Conservation (phyloP, 2,329 filamentous ascomycete genomes). For the Monilinia laxa region DNA sequence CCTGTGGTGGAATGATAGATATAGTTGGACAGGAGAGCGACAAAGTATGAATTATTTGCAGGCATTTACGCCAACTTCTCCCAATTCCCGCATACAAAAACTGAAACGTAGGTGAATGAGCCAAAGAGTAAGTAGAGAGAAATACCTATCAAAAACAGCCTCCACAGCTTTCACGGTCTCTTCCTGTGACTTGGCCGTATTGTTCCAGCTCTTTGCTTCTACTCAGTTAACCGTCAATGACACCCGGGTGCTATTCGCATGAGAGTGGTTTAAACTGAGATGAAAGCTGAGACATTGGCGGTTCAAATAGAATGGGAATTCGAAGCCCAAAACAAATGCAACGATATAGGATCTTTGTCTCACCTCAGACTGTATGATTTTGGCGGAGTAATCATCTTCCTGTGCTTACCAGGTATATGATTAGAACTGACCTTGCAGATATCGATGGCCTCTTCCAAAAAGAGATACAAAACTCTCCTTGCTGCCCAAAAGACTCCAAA, state of each 20-base stretch:
- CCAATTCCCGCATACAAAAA: not conserved
- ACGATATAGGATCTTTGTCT: not conserved
- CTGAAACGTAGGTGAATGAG: not conserved
- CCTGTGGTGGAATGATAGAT: not conserved
- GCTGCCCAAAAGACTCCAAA: too few species aligned
- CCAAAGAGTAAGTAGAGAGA: not conserved
- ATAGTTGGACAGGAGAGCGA: slow-evolving; percentile 1
- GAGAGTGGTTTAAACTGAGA: not conserved
- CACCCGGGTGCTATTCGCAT: not conserved
- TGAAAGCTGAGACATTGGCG: not conserved
- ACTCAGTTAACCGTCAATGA: not conserved
- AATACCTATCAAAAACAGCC: slow-evolving; percentile 37
- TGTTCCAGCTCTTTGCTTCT: slow-evolving; percentile 21
- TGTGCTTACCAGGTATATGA: too few species aligned
- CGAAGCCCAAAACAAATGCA: not conserved
- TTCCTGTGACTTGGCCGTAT: slow-evolving; percentile 24
- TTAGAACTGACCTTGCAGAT: too few species aligned
- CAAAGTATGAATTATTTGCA: not conserved
- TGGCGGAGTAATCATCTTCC: too few species aligned
- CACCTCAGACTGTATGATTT: not conserved
- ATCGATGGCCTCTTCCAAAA: not conserved
- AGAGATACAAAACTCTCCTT: not conserved
- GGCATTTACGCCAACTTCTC: too few species aligned
- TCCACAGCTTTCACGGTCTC: slow-evolving; percentile 35
- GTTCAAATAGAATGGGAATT: not conserved